phyloP scores from a whole-genome alignment of 2,329 filamentous ascomycete species.

The Botryotinia calthae region DNA sequence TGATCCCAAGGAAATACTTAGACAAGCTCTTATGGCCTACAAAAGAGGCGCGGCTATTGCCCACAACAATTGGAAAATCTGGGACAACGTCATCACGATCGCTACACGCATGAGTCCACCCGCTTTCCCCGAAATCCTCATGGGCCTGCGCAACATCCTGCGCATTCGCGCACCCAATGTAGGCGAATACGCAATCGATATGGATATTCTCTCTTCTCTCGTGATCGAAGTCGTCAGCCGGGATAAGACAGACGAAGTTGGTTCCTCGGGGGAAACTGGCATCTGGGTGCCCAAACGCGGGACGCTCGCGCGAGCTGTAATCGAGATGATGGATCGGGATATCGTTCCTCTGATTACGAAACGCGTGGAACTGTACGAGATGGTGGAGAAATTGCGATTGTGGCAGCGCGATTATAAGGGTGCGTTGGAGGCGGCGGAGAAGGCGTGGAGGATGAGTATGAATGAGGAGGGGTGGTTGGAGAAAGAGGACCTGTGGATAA shows the following conservation, averaged over 20 bases:
- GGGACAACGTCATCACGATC: constrained; percentile 93
- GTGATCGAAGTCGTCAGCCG: constrained; percentile 66
- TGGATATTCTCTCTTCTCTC: constrained; percentile 67
- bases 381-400: constrained; percentile 68
- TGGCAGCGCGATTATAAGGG: constrained; percentile 70
- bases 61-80: constrained; percentile 86
- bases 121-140: constrained; percentile 70
- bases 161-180: constrained; percentile 64
- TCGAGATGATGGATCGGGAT: constrained; percentile 69
- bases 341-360: constrained; percentile 82
- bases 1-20: constrained; percentile 49
- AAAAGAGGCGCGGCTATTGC: constrained; percentile 83
- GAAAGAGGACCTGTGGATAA: constrained; percentile 54
- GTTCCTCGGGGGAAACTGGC: constrained; percentile 26
- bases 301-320: constrained; percentile 59
- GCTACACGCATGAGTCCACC: constrained; percentile 75
- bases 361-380: constrained; percentile 71
- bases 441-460: constrained; percentile 74
- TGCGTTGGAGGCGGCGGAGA: constrained; percentile 81
- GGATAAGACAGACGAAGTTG: constrained; percentile 35
- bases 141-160: constrained; percentile 72
- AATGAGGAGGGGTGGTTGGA: constrained; percentile 39
- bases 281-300: constrained; percentile 52
- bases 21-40: constrained; percentile 78
- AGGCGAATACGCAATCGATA: constrained; percentile 76